These are phyloP conservation scores for Laguncularia racemosa DNA, from an alignment of 345 rosid species.

Conservation along the genomic window DNA sequence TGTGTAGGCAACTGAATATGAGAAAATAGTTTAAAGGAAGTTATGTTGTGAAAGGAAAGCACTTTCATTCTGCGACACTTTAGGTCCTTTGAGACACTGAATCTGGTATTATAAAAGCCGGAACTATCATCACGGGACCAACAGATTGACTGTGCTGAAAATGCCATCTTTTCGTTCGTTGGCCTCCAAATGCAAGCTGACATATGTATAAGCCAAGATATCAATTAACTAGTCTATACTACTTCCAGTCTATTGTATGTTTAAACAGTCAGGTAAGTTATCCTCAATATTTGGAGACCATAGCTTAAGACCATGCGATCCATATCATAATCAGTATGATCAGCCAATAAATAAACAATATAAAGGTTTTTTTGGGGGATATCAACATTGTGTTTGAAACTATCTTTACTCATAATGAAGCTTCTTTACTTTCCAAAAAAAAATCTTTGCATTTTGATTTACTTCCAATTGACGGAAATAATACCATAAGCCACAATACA, in stretches of 20 bases:
- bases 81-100: conserved; percentile 18
- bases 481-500: too few relatives aligned
- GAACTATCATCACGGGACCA: conserved; percentile 34
- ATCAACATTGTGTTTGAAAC: too few relatives aligned
- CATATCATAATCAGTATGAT: too few relatives aligned
- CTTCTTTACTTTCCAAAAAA: too few relatives aligned
- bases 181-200: conserved; percentile 27
- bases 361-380: too few relatives aligned
- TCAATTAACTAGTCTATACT: background rate
- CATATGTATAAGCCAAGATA: background rate
- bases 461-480: too few relatives aligned
- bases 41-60: conserved; percentile 14
- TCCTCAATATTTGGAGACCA: too few relatives aligned
- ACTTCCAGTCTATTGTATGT: background rate
- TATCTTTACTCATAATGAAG: too few relatives aligned
- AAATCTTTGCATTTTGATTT: too few relatives aligned
- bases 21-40: conserved; percentile 29
- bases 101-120: conserved; percentile 18
- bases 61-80: conserved; percentile 25
- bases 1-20: conserved; percentile 11
- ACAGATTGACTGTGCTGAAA: conserved; percentile 37
- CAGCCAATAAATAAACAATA: too few relatives aligned
- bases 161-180: conserved; percentile 42
- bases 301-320: too few relatives aligned
- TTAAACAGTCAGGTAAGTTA: too few relatives aligned